Conservation (phyloP, 495 filamentous ascomycete genomes). For the Penicillium longicatenatum region DNA sequence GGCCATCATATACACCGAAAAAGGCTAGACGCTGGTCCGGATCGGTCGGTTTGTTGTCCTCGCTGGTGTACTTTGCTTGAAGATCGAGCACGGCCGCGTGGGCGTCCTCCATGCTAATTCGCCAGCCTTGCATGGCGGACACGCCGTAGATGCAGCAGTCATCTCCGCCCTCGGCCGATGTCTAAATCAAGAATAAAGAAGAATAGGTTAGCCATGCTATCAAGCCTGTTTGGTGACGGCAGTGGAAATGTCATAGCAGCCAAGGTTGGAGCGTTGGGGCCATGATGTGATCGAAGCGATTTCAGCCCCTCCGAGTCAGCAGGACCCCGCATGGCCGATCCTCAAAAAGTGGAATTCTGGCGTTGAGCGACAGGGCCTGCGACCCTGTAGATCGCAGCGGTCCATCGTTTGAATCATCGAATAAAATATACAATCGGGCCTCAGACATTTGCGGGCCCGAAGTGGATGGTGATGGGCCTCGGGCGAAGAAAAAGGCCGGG, state of each 20-base stretch:
- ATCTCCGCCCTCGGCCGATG: slow-evolving; percentile 87
- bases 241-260: not conserved
- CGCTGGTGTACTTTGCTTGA: slow-evolving; percentile 60
- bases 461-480: slow-evolving; percentile 2
- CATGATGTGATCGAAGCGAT: slow-evolving; percentile 9
- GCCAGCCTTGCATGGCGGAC: slow-evolving; percentile 99
- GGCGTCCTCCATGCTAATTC: slow-evolving; percentile 98
- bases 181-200: slow-evolving; percentile 48
- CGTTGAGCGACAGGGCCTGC: not conserved
- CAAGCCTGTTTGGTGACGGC: not conserved
- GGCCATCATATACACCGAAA: slow-evolving; percentile 97
- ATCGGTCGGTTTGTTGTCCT: slow-evolving; percentile 59
- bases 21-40: slow-evolving; percentile 79
- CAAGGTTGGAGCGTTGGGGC: not conserved
- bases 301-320: slow-evolving; percentile 29
- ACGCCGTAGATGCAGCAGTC: slow-evolving; percentile 89
- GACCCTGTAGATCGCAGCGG: not conserved
- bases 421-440: not conserved
- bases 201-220: not conserved
- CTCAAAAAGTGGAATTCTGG: not conserved
- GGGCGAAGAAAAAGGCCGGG: slow-evolving; percentile 9
- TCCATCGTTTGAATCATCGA: not conserved
- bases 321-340: slow-evolving; percentile 31
- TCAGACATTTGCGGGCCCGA: not conserved
- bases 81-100: slow-evolving; percentile 89